A percentile compares a stretch with the other conserved stretches of the same genome.
Evolutionary conservation across 2,329 filamentous ascomycete genomes (phyloP).

Genomic region (Trichothecium sympodiale): DNA sequence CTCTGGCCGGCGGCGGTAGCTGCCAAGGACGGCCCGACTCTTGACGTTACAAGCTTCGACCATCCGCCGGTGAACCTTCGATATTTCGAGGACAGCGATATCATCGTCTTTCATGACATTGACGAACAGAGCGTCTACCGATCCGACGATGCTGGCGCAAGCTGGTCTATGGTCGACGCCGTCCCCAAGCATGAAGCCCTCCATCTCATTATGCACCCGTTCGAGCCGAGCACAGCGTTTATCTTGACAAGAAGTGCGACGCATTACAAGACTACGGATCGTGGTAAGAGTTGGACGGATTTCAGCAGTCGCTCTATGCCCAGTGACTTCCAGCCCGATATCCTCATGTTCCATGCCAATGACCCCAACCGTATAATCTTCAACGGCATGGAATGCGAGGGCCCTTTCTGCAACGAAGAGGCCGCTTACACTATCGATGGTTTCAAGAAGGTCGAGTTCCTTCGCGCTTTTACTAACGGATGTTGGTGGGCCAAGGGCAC

Average conservation of each 20-base stretch:
- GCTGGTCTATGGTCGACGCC: slow-evolving; percentile 57
- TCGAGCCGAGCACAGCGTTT: slow-evolving; percentile 69
- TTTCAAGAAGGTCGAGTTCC: slow-evolving; percentile 58
- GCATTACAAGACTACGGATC: slow-evolving; percentile 78
- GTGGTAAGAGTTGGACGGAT: slow-evolving; percentile 67
- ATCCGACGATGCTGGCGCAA: slow-evolving; percentile 69
- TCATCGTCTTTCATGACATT: slow-evolving; percentile 63
- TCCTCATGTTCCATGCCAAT: slow-evolving; percentile 68
- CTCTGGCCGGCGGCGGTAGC: slow-evolving; percentile 19
- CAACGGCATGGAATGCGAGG: slow-evolving; percentile 59
- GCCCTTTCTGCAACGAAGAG: slow-evolving; percentile 51
- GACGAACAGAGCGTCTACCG: slow-evolving; percentile 57
- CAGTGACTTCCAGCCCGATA: slow-evolving; percentile 36
- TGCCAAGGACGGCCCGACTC: slow-evolving; percentile 54
- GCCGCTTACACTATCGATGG: slow-evolving; percentile 73
- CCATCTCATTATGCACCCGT: slow-evolving; percentile 65
- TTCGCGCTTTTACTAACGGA: slow-evolving; percentile 59
- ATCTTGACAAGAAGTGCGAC: slow-evolving; percentile 56
- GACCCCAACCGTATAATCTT: slow-evolving; percentile 82
- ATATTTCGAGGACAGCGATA: slow-evolving; percentile 87
- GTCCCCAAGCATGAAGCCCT: slow-evolving; percentile 52
- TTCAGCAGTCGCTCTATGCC: slow-evolving; percentile 56
- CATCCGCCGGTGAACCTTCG: slow-evolving; percentile 58
- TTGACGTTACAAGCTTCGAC: slow-evolving; percentile 56
- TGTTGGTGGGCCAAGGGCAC: slow-evolving; percentile 84